phyloP scores from a whole-genome alignment of 2,329 filamentous ascomycete species.

The Pleochaeta shiraiana region DNA sequence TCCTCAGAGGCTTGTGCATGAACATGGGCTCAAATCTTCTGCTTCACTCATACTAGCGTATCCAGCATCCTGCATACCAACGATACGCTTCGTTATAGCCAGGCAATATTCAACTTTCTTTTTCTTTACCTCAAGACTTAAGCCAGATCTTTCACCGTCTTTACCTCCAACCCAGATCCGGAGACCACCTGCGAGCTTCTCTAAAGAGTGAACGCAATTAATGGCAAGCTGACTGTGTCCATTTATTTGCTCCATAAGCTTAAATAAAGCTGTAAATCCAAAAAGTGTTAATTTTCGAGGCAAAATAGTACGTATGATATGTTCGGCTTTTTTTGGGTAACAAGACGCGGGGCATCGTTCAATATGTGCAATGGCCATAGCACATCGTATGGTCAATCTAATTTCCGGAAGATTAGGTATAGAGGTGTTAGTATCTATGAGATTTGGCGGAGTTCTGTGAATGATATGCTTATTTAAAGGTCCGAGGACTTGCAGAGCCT shows the following conservation, averaged over 20 bases:
- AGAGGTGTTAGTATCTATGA: constrained; percentile 26
- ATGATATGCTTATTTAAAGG: constrained; percentile 20
- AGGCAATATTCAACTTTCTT: constrained; percentile 34
- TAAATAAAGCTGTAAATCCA: constrained; percentile 35
- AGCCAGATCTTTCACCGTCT: constrained; percentile 27
- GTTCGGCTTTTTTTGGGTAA: constrained; percentile 24
- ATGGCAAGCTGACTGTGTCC: constrained; percentile 26
- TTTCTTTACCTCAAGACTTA: constrained; percentile 29
- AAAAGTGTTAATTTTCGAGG: constrained; percentile 26
- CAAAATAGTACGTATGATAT: constrained; percentile 28
- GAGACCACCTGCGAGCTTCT: constrained; percentile 33
- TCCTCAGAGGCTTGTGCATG: too few species aligned
- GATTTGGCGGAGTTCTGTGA: constrained; percentile 19
- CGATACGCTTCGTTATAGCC: constrained; percentile 30
- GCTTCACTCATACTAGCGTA: constrained; percentile 34
- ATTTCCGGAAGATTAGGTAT: constrained; percentile 28
- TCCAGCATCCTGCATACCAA: constrained; percentile 39
- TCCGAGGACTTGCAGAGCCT: constrained; percentile 30
- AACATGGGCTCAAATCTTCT: constrained; percentile 8
- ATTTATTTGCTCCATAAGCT: constrained; percentile 32
- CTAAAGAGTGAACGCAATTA: constrained; percentile 27
- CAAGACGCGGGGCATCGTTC: constrained; percentile 23
- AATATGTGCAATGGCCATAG: constrained; percentile 37
- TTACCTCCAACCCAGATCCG: constrained; percentile 37
- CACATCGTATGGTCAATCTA: constrained; percentile 34